These are phyloP conservation scores for Asterophora parasitica DNA, from an alignment of 768 basidiomycete genomes.

Conservation along the genomic window DNA sequence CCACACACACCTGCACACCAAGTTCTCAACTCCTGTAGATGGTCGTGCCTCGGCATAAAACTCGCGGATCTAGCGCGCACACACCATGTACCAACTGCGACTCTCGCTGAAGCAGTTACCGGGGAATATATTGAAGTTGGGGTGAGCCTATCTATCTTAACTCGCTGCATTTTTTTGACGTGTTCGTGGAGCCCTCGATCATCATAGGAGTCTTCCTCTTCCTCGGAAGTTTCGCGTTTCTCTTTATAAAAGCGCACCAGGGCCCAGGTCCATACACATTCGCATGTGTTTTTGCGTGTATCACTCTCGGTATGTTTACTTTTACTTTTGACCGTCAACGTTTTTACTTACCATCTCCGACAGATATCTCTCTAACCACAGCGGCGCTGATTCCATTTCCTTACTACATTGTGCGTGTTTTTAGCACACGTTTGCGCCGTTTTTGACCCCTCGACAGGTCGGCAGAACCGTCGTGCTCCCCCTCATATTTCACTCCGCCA, in stretches of 20 bases:
- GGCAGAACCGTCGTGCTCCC: constrained; percentile 54
- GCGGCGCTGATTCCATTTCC: constrained; percentile 62
- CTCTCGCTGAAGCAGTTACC: constrained; percentile 33
- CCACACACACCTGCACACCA: neutral
- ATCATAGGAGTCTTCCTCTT: constrained; percentile 63
- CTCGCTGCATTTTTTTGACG: neutral
- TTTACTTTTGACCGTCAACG: neutral
- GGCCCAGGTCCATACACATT: constrained; percentile 63
- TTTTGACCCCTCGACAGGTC: constrained; percentile 25
- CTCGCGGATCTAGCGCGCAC: constrained; percentile 54
- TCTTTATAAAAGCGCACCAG: constrained; percentile 54
- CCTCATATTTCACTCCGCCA: constrained; percentile 50
- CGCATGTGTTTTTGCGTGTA: constrained; percentile 53
- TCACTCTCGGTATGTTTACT: constrained; percentile 44
- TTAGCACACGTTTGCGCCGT: neutral
- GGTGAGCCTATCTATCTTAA: constrained; percentile 19
- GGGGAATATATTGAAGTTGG: constrained; percentile 55
- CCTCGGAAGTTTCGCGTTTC: constrained; percentile 48
- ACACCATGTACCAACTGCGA: constrained; percentile 34
- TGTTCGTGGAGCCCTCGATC: constrained; percentile 40
- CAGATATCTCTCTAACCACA: constrained; percentile 57
- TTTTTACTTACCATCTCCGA: neutral
- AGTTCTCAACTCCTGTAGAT: constrained; percentile 32
- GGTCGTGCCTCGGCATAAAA: constrained; percentile 62
- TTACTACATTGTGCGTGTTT: constrained; percentile 43